These are phyloP conservation scores for Podospora pseudopauciseta DNA, from an alignment of 495 filamentous ascomycete species.

Conservation along the genomic window DNA sequence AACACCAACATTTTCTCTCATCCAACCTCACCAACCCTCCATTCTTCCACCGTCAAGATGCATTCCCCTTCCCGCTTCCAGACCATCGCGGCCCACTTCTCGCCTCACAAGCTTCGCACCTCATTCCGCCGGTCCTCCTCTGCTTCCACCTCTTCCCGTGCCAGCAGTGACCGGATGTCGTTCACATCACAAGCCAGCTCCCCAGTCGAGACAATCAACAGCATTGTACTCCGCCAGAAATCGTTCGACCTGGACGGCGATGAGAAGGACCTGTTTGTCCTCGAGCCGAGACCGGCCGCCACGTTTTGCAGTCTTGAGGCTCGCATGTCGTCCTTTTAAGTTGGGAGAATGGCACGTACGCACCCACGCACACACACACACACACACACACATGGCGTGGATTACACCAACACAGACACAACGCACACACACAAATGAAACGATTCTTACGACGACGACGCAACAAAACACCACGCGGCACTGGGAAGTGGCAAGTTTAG, in stretches of 20 bases:
- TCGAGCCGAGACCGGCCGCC: conserved; percentile 53
- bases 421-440: neutral
- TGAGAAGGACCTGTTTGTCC: conserved; percentile 47
- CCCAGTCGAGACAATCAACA: conserved; percentile 48
- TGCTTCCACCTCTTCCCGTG: conserved; percentile 34
- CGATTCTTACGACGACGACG: conserved; percentile 4
- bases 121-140: conserved; percentile 48
- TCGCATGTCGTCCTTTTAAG: conserved; percentile 42
- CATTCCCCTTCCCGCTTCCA: conserved; percentile 47
- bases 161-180: conserved; percentile 40
- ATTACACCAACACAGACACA: conserved; percentile 4
- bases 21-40: conserved; percentile 5
- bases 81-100: conserved; percentile 46
- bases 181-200: conserved; percentile 41
- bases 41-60: conserved; percentile 33
- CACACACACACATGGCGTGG: neutral
- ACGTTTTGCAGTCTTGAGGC: conserved; percentile 55
- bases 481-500: conserved; percentile 6
- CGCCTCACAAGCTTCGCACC: conserved; percentile 43
- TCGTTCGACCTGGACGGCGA: conserved; percentile 46
- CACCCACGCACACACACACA: no score
- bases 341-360: no score
- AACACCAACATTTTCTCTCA: neutral
- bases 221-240: conserved; percentile 48
- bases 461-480: conserved; percentile 1